A percentile compares a stretch with the other conserved stretches of the same genome.
phyloP scores from a whole-genome alignment of 305 asterid genomes.

The Solanum hybrid region DNA sequence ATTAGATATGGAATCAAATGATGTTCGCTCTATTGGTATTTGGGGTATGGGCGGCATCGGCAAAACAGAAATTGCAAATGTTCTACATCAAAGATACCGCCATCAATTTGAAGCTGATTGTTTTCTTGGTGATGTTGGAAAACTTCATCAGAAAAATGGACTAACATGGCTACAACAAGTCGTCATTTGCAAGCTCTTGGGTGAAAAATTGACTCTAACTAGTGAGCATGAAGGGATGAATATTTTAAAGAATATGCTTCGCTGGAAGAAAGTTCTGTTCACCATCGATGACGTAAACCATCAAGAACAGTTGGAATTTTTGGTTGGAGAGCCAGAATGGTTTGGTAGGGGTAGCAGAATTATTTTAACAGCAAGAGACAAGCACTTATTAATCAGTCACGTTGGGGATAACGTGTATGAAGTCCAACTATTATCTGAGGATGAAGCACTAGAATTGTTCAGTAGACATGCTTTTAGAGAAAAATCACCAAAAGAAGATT shows the following conservation, averaged over 20 bases:
- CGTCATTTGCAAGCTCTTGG: not conserved
- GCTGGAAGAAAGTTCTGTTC: not conserved
- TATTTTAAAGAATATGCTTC: not conserved
- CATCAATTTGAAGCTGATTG: not conserved
- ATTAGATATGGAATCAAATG: not conserved
- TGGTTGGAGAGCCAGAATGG: not conserved
- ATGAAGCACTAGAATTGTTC: too few species aligned
- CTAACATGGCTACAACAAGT: not conserved
- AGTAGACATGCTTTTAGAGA: too few species aligned
- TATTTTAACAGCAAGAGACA: not conserved
- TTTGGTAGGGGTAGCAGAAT: slow-evolving; percentile 7
- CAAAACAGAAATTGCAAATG: not conserved
- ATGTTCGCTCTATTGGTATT: not conserved
- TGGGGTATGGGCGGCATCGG: not conserved
- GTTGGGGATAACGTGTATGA: not conserved
- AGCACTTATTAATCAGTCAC: not conserved
- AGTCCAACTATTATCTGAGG: not conserved
- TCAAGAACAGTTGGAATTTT: not conserved
- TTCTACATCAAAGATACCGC: not conserved
- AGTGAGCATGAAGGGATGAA: not conserved
- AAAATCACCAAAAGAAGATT: too few species aligned
- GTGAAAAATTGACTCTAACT: not conserved
- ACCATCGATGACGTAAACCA: not conserved
- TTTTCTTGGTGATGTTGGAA: not conserved
- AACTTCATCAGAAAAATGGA: not conserved